Percentiles rank a stretch among this genome's conserved stretches.
phyloP scores from a whole-genome alignment of 176 grass and related monocot genomes.

The Musa schizocarpa region DNA sequence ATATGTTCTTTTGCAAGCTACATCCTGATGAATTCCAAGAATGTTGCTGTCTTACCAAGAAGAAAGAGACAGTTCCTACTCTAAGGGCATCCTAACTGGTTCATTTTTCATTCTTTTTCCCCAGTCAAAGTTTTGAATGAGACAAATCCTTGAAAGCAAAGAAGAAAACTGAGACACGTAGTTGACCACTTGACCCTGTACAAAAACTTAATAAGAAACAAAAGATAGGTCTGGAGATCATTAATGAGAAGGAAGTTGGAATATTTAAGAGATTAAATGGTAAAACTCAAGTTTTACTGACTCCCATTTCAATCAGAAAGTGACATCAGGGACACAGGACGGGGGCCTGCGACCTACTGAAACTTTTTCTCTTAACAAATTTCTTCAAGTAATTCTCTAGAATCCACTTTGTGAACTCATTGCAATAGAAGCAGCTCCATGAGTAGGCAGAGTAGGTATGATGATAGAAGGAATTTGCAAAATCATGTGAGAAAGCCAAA shows the following conservation, averaged over 20 bases:
- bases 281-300: background rate
- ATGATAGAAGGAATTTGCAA: background rate
- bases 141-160: background rate
- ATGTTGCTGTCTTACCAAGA: constrained; percentile 33
- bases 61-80: constrained; percentile 50
- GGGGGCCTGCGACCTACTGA: constrained; percentile 5
- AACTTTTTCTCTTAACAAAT: background rate
- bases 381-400: background rate
- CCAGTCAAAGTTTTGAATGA: constrained; percentile 1
- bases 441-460: background rate
- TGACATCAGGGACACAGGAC: constrained; percentile 5
- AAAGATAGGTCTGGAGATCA: background rate
- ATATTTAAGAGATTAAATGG: background rate
- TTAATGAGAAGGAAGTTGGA: background rate
- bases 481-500: background rate
- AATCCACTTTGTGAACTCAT: background rate
- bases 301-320: constrained; percentile 9
- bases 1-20: constrained; percentile 37
- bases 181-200: background rate
- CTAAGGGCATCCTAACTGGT: constrained; percentile 31
- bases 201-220: background rate
- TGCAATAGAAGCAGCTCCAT: background rate
- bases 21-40: constrained; percentile 26
- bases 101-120: constrained; percentile 18
- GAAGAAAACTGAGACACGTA: background rate